Evolutionary conservation across 805 yeast species (phyloP), one percentile per base, ranked within the genome.

Genomic region (Hanseniaspora clermontiae): DNA sequence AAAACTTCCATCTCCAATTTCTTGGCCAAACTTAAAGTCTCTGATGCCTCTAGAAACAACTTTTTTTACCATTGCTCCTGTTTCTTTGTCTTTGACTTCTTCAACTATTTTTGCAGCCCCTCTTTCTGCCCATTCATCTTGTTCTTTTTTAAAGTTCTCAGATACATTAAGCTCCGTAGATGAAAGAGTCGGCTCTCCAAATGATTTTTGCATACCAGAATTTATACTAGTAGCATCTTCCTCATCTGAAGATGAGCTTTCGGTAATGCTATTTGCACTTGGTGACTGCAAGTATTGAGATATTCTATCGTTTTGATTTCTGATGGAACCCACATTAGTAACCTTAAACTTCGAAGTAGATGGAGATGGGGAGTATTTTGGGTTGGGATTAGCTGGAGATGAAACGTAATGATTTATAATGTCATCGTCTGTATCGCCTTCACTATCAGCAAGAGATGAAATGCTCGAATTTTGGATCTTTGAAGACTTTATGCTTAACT

Each of bases 1-100:
- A 66, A 91, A 93, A 7, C 96, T 88, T 1, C 99, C 99, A 66
- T 87, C 95, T 34, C 99, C 99, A 32, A 93, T 78, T 46, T 84
- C 81, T 17, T 87, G 81, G 10, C 95, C 95, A 66, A 93, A 88
- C 60, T 82, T 84, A 68, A 90, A 93, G 66, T 93, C 98, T 61
- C 82, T 80, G 12, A 88, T 95, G 20, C 70, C 80, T 68, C 65
- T 74, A 68, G 67, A 77, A 47, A 74, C 80, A 55, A 76, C 72
- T 65, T 72, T 77, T 58, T 77, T 83, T 63, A 68, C 69, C 6
- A 72, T 68, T 65, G 79, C 70, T 11, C 87, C 87, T 14, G 73
- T 67, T 2, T 67, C 62, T 34, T 71, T 70, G 56, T 77, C 77
- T 14, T 65, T 63, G 3, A 71, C 71, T 24, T 73, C 72, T 59